Base-by-base conservation (phyloP, 257 asterid species). In the Coffea canephora region DNA sequence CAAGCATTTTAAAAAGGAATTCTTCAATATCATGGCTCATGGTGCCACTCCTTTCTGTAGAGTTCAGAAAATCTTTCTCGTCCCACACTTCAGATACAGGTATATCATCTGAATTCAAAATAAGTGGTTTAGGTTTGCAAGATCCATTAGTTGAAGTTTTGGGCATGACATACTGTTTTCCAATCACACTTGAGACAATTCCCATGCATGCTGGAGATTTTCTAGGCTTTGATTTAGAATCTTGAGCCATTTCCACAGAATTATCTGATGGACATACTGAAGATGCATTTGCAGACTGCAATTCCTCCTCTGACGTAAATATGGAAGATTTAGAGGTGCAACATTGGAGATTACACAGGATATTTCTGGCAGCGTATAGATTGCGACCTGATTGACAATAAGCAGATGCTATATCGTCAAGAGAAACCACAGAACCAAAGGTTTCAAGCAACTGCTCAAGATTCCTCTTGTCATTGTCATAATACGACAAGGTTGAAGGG, bases 1-100 rank as follows among this genome's bases (percentile, higher is more conserved):
- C 95, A 75, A 95, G 98, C 94, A 95, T 91, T 83, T 86, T 78
- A 65, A 71, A 89, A 62, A 95, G 89, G 80, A 95, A 91, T 25
- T 88, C 94, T 83, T 84, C 91, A 13, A 87, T 46, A 73, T 89
- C 92, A 12, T 34, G 39, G 52, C 79, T 84, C 88, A 90, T 84
- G 83, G 86, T 78, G 69, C 89, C 89, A 73, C 80, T 77, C 67
- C 55, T 82, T 2, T 87, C 48, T 14, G 81, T 14, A 54, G 86
- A 62, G 27, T 68, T 81, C 8, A 74, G 34, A 62, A 81, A 82
- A 52, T 77, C 86, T 50, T 85, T 88, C 87, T 91, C 94, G 45
- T 85, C 86, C 94, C 92, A 89, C 78, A 93, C 80, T 80, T 82
- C 90, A 55, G 95, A 82, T 36, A 46, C 84, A 4, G 93, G 89